phyloP scores from a whole-genome alignment of 495 filamentous ascomycete species.

The Staphylotrichum tortipilum region DNA sequence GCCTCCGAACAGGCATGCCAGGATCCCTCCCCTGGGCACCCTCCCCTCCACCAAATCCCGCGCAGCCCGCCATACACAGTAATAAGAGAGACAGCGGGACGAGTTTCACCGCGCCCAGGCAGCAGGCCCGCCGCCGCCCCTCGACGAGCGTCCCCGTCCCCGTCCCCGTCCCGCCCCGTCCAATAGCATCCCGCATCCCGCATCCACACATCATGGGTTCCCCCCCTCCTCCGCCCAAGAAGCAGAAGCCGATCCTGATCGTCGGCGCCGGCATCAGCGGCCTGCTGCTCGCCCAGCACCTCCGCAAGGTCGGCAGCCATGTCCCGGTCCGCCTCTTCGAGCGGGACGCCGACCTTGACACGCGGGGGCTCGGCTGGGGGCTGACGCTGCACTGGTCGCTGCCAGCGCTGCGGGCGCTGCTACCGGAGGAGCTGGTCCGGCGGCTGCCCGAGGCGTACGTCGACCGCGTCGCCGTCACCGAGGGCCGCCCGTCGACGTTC shows the following conservation, averaged over 20 bases:
- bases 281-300: constrained; percentile 50
- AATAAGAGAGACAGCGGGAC: neutral
- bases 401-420: constrained; percentile 38
- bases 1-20: neutral
- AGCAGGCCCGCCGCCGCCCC: neutral
- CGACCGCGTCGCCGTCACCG: constrained; percentile 22
- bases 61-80: no score
- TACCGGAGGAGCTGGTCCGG: constrained; percentile 40
- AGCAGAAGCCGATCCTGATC: constrained; percentile 30
- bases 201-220: constrained; percentile 5
- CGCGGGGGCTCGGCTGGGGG: constrained; percentile 49
- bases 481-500: constrained; percentile 26
- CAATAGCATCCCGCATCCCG: neutral
- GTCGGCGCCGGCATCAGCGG: constrained; percentile 54
- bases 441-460: constrained; percentile 43
- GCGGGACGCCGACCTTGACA: constrained; percentile 37
- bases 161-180: no score
- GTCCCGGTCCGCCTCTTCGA: constrained; percentile 46
- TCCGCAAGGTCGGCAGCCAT: constrained; percentile 28
- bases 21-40: neutral
- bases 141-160: neutral
- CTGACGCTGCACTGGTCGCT: constrained; percentile 53
- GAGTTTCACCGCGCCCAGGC: neutral
- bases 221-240: neutral
- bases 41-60: no score